These are phyloP conservation scores for Cytospora chrysosperma DNA, from an alignment of 2,329 filamentous ascomycete species.

Conservation along the genomic window DNA sequence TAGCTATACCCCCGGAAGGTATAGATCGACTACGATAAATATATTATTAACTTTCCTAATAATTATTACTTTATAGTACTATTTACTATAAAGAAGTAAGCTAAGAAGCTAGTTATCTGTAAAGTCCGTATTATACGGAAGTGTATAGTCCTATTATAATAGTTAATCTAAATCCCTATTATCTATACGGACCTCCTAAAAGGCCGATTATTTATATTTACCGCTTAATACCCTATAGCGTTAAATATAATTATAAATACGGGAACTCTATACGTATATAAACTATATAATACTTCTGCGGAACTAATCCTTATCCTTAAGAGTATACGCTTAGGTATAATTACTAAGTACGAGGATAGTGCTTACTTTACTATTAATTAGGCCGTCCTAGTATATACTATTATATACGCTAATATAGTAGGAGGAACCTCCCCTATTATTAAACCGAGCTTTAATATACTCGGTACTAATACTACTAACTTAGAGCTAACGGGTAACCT, in stretches of 20 bases:
- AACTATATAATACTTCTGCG: not conserved
- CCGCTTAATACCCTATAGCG: not conserved
- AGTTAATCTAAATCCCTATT: too few species aligned
- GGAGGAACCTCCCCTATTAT: too few species aligned
- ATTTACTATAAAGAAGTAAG: not conserved
- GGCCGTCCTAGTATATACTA: not conserved
- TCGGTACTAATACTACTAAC: too few species aligned
- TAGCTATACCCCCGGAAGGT: not conserved
- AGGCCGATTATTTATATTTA: slow-evolving; percentile 1
- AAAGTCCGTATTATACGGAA: too few species aligned
- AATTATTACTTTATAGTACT: not conserved
- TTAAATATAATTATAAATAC: slow-evolving; percentile 3
- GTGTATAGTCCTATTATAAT: too few species aligned
- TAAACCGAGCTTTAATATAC: too few species aligned
- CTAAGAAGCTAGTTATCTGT: not conserved
- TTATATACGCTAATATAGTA: too few species aligned
- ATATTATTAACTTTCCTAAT: not conserved
- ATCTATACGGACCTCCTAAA: not conserved
- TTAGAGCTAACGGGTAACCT: too few species aligned
- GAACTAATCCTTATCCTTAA: not conserved
- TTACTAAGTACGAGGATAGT: not conserved
- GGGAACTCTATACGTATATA: not conserved
- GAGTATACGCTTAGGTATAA: not conserved
- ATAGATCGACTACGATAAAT: not conserved
- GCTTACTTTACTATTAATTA: not conserved